Evolutionary conservation across 1,139 yeast species (phyloP).

Genomic region (Zygosaccharomyces pseudobailii): DNA sequence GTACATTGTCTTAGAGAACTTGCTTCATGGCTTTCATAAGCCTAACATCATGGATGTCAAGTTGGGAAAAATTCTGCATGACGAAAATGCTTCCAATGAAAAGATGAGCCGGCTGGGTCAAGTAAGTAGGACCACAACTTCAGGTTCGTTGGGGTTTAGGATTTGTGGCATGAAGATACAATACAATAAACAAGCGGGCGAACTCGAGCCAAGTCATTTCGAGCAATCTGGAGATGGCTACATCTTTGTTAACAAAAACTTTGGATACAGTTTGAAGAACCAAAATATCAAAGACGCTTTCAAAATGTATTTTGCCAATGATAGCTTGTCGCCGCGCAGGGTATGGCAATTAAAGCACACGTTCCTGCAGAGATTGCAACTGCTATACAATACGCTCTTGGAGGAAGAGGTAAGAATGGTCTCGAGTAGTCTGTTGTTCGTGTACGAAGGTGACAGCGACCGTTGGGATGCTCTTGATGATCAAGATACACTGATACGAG

Average conservation of each 20-base stretch:
- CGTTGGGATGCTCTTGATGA: conserved; percentile 44
- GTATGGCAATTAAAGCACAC: conserved; percentile 37
- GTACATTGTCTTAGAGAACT: conserved; percentile 70
- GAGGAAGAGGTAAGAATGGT: conserved; percentile 61
- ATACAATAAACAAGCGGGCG: conserved; percentile 19
- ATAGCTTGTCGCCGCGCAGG: conserved; percentile 32
- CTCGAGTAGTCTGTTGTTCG: conserved; percentile 70
- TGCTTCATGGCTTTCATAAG: conserved; percentile 51
- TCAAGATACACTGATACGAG: conserved; percentile 40
- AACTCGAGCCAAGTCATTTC: conserved; percentile 19
- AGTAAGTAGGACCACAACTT: conserved; percentile 71
- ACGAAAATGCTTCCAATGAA: conserved; percentile 51
- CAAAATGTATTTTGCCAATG: conserved; percentile 45
- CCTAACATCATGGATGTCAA: conserved; percentile 84
- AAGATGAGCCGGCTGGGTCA: conserved; percentile 55
- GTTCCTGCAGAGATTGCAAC: conserved; percentile 54
- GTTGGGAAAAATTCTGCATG: conserved; percentile 68
- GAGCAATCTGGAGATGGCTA: conserved; percentile 37
- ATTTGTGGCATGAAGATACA: conserved; percentile 84
- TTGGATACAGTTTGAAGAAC: conserved; percentile 56
- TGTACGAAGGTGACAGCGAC: conserved; percentile 61
- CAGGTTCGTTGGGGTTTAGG: conserved; percentile 69
- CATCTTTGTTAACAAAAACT: conserved; percentile 56
- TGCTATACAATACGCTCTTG: conserved; percentile 59
- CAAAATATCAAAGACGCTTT: conserved; percentile 48